phyloP scores from a whole-genome alignment of 371 early-diverging fungal genomes.

The Mortierella sp. region DNA sequence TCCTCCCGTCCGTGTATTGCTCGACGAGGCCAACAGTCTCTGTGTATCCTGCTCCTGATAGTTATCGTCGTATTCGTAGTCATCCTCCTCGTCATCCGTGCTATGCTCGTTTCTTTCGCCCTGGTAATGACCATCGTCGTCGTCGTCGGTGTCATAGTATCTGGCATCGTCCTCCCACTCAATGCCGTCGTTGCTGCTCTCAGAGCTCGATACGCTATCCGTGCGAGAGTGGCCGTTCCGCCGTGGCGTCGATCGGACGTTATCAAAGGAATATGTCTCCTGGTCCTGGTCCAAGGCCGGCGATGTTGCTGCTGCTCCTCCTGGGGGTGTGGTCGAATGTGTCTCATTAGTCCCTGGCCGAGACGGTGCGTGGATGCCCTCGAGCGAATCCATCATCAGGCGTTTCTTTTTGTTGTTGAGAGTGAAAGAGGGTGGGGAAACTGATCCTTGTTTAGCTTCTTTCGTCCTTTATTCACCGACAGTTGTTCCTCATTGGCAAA shows the following conservation, averaged over 20 bases:
- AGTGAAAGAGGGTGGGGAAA: neutral
- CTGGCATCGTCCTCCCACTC: constrained; percentile 30
- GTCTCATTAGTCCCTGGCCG: constrained; percentile 3
- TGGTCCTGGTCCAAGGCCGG: neutral
- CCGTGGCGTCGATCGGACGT: constrained; percentile 4
- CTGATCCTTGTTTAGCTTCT: neutral
- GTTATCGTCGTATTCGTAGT: neutral
- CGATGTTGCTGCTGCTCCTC: neutral
- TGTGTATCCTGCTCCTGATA: constrained; percentile 22
- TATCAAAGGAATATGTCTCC: neutral
- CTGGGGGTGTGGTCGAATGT: neutral
- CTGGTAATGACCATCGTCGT: neutral
- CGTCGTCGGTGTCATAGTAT: constrained; percentile 7
- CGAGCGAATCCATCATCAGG: constrained; percentile 26
- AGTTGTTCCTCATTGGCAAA: constrained; percentile 14
- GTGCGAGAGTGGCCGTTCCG: neutral
- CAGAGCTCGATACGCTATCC: constrained; percentile 24
- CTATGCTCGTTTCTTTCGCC: constrained; percentile 6
- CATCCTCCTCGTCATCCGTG: constrained; percentile 21
- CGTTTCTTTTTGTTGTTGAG: neutral
- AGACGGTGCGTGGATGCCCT: constrained; percentile 1
- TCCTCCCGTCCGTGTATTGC: constrained; percentile 20
- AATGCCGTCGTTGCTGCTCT: constrained; percentile 45
- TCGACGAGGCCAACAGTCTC: constrained; percentile 14
- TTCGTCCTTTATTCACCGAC: constrained; percentile 9